phyloP scores from a whole-genome alignment of 2,329 filamentous ascomycete genomes.

The Arthroderma sp. region DNA sequence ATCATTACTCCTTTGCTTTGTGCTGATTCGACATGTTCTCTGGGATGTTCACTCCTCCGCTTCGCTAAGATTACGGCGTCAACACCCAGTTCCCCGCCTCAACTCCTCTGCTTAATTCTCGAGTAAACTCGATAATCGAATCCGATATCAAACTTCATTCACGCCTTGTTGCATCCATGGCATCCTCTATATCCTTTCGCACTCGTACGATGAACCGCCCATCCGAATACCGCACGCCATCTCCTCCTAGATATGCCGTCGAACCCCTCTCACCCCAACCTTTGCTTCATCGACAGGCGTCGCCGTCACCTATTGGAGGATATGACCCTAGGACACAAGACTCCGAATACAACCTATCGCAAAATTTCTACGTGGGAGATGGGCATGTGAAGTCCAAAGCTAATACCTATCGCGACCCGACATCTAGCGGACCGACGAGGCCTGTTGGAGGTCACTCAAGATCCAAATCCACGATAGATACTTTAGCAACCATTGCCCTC shows the following conservation, averaged over 20 bases:
- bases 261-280: conserved; percentile 31
- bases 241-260: conserved; percentile 34
- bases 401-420: too few relatives aligned
- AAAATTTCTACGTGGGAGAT: too few relatives aligned
- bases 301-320: neutral
- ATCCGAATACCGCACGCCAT: conserved; percentile 33
- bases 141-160: neutral
- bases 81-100: too few relatives aligned
- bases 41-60: too few relatives aligned
- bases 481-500: conserved; percentile 38
- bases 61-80: too few relatives aligned
- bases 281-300: neutral
- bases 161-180: conserved; percentile 17
- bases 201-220: conserved; percentile 18
- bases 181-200: conserved; percentile 26
- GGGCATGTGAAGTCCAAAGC: too few relatives aligned
- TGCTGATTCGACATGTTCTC: too few relatives aligned
- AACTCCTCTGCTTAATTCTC: too few relatives aligned
- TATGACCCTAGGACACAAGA: neutral
- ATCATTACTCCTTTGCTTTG: too few relatives aligned
- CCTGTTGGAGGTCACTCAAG: conserved; percentile 27
- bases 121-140: too few relatives aligned
- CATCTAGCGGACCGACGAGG: neutral
- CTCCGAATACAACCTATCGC: neutral
- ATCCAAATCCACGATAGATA: conserved; percentile 35